These are phyloP conservation scores for Saccharomycopsis phalli DNA, from an alignment of 1,139 yeast genomes.

Conservation along the genomic window DNA sequence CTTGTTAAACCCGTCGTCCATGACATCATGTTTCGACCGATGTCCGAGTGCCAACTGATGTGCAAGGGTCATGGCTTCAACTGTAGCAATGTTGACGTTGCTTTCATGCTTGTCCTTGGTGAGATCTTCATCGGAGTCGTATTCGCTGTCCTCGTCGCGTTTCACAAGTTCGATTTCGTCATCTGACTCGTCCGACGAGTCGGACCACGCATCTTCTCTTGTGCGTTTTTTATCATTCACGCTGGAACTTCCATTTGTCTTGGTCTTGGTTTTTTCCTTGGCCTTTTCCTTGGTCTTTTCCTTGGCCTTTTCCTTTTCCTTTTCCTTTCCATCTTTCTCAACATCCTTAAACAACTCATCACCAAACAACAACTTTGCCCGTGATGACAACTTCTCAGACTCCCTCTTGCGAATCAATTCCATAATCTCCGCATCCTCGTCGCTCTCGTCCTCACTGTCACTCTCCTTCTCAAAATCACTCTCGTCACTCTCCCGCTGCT, in stretches of 20 bases:
- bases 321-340: constrained; percentile 17
- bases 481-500: constrained; percentile 27
- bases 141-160: constrained; percentile 24
- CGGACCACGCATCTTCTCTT: not conserved
- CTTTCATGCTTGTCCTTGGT: constrained; percentile 40
- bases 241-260: not conserved
- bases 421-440: constrained; percentile 58
- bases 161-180: constrained; percentile 22
- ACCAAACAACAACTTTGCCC: constrained; percentile 70
- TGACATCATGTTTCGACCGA: constrained; percentile 69
- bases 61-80: constrained; percentile 96
- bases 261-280: not conserved
- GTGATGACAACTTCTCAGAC: constrained; percentile 40
- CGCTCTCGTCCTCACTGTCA: constrained; percentile 41
- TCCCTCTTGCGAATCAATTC: constrained; percentile 13
- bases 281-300: not conserved
- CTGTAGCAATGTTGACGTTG: constrained; percentile 78
- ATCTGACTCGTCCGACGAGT: constrained; percentile 18
- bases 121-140: constrained; percentile 28
- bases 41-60: constrained; percentile 92
- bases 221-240: not conserved
- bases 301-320: too few relatives aligned
- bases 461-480: constrained; percentile 34
- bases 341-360: constrained; percentile 65
- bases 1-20: constrained; percentile 87